phyloP scores from a whole-genome alignment of 2,329 filamentous ascomycete species.

The Herpotrichia juniperi region DNA sequence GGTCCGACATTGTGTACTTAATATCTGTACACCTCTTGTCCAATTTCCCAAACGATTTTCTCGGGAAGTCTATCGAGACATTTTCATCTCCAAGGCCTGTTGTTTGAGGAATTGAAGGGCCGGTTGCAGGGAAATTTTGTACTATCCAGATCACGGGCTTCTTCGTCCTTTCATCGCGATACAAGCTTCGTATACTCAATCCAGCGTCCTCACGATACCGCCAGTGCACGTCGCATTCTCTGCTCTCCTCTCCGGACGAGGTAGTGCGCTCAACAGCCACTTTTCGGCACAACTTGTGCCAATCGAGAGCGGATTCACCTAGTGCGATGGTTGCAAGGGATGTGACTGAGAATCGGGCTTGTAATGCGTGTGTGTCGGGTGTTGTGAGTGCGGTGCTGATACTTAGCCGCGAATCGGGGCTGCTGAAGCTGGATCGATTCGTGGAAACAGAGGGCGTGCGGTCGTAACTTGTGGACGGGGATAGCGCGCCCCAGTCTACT shows the following conservation, averaged over 20 bases:
- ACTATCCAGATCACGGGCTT: conserved; percentile 29
- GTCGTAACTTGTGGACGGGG: conserved; percentile 3
- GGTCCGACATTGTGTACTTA: conserved; percentile 31
- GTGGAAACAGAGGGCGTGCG: conserved; percentile 30
- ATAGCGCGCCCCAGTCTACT: conserved; percentile 20
- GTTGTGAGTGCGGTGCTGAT: conserved; percentile 26
- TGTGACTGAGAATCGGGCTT: conserved; percentile 20
- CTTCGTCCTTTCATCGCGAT: conserved; percentile 23
- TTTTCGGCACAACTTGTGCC: conserved; percentile 34
- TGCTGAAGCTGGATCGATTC: conserved; percentile 18
- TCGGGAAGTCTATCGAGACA: conserved; percentile 38
- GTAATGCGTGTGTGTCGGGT: conserved; percentile 25
- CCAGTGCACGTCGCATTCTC: conserved; percentile 36
- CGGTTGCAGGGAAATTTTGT: conserved; percentile 37
- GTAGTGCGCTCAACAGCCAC: conserved; percentile 33
- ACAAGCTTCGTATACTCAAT: conserved; percentile 29
- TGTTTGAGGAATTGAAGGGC: conserved; percentile 37
- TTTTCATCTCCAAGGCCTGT: conserved; percentile 32
- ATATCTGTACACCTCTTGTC: conserved; percentile 35
- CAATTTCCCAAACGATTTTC: conserved; percentile 29
- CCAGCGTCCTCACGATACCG: conserved; percentile 34
- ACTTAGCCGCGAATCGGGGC: conserved; percentile 16
- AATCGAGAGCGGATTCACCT: conserved; percentile 34
- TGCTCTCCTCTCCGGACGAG: conserved; percentile 13
- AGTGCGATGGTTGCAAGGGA: conserved; percentile 32